Conservation (phyloP, 2,329 filamentous ascomycete genomes). For the Hypoxylon sp. region DNA sequence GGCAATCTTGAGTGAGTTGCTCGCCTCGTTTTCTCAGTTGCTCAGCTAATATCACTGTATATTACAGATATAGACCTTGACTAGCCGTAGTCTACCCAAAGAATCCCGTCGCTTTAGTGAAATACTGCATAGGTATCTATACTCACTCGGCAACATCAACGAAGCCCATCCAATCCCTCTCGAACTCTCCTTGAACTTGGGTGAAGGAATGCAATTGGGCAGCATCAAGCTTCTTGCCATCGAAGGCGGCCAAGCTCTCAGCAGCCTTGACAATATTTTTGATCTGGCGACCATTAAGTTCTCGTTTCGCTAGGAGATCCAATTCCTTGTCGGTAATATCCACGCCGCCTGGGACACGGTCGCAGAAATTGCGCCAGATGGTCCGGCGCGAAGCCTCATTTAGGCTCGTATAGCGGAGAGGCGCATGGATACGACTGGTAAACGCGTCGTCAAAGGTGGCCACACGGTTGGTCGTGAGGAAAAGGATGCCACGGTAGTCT, state of each 20-base stretch:
- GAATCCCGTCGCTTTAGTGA: background rate
- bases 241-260: slow-evolving; percentile 52
- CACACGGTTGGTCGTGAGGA: slow-evolving; percentile 49
- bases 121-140: background rate
- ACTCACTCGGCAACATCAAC: slow-evolving; percentile 32
- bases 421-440: slow-evolving; percentile 48
- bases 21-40: background rate
- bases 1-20: background rate
- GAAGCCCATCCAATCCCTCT: slow-evolving; percentile 47
- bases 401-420: slow-evolving; percentile 45
- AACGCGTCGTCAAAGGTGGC: slow-evolving; percentile 48
- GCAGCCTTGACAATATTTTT: slow-evolving; percentile 52
- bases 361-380: slow-evolving; percentile 49
- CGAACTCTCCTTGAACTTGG: slow-evolving; percentile 53
- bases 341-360: slow-evolving; percentile 39
- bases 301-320: slow-evolving; percentile 43
- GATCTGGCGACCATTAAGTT: slow-evolving; percentile 53
- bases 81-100: background rate
- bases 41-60: background rate
- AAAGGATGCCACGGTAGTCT: slow-evolving; percentile 48
- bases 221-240: slow-evolving; percentile 49
- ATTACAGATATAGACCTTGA: background rate
- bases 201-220: slow-evolving; percentile 51
- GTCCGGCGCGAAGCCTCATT: slow-evolving; percentile 29
- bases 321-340: slow-evolving; percentile 48